Evolutionary conservation across 495 filamentous ascomycete species (phyloP), one percentile per base, ranked within the genome.

Genomic region (Aspergillus ellipticus): DNA sequence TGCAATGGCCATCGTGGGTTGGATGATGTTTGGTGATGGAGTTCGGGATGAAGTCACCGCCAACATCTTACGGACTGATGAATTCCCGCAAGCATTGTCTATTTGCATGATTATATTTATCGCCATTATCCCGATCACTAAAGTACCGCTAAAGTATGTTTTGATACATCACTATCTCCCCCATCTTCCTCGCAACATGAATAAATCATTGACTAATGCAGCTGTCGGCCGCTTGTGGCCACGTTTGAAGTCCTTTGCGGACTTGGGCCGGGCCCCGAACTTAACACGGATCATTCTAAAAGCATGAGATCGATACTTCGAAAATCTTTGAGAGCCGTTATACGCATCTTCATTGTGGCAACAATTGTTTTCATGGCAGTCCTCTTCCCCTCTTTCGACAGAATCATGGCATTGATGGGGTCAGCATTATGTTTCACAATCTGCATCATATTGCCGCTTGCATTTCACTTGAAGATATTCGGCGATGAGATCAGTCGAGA

Each of bases 381-480:
- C 42, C 64, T 93, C 6, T 89, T 96, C 64, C 94, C 94, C 13
- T 80, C 81, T 0, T 98, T 97, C 63, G 94, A 98, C 65, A 82
- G 84, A 52, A 92, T 98, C 63, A 96, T 97, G 92, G 88, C 89
- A 28, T 86, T 98, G 55, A 82, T 97, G 75, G 94, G 94, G 2
- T 87, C 84, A 26, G 87, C 89, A n/a, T 78, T 96, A 51, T 96
- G 92, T 66, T 96, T 96, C 68, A 88, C 88, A 11, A 94, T 97
- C 51, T 97, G 94, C 72, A 87, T 98, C 56, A 92, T 95, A 37
- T 74, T 94, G 56, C 94, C 94, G 3, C 69, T 96, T 22, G 80
- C 89, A 19, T 98, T 98, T 64, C 89, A 98, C 66, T 74, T 98
- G 52, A 96, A 92, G 74, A 85, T 98, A 20, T 98, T 96, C 68